Evolutionary conservation across 73 alveolate genomes (phyloP).

Genomic region (Paramecium sonneborni): DNA sequence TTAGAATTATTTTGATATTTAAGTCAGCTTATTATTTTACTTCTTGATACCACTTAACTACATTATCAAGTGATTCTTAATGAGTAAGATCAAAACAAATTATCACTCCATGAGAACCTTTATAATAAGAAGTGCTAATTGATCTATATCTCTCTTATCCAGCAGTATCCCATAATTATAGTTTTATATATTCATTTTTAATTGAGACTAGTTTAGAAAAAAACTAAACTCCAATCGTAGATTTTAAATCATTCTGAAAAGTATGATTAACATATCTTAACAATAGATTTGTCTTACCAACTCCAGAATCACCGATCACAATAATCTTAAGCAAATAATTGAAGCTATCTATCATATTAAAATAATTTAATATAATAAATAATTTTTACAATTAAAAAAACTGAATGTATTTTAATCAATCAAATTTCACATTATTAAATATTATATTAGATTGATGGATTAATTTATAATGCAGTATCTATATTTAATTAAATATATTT

Average conservation of each 20-base stretch:
- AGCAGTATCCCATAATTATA: constrained; percentile 88
- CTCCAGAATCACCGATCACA: constrained; percentile 74
- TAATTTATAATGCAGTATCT: background rate
- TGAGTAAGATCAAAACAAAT: constrained; percentile 73
- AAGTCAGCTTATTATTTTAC: constrained; percentile 58
- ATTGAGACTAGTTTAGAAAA: constrained; percentile 52
- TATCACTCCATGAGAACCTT: constrained; percentile 78
- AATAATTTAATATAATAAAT: background rate
- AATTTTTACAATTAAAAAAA: background rate
- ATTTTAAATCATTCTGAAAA: constrained; percentile 66
- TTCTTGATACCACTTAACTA: constrained; percentile 72
- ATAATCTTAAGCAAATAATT: constrained; percentile 68
- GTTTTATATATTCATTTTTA: constrained; percentile 55
- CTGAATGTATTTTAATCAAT: background rate
- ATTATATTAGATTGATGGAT: background rate
- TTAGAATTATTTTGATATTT: constrained; percentile 65
- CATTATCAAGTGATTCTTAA: constrained; percentile 64
- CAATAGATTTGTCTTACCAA: constrained; percentile 71
- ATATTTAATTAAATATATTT: background rate
- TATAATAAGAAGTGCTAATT: constrained; percentile 73
- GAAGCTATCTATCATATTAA: background rate
- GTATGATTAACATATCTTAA: constrained; percentile 62
- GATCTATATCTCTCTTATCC: constrained; percentile 81
- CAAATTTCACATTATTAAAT: background rate
- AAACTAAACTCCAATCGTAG: constrained; percentile 78